These are phyloP conservation scores for Paecilomyces formosus DNA, from an alignment of 2,329 filamentous ascomycete genomes.

Conservation along the genomic window DNA sequence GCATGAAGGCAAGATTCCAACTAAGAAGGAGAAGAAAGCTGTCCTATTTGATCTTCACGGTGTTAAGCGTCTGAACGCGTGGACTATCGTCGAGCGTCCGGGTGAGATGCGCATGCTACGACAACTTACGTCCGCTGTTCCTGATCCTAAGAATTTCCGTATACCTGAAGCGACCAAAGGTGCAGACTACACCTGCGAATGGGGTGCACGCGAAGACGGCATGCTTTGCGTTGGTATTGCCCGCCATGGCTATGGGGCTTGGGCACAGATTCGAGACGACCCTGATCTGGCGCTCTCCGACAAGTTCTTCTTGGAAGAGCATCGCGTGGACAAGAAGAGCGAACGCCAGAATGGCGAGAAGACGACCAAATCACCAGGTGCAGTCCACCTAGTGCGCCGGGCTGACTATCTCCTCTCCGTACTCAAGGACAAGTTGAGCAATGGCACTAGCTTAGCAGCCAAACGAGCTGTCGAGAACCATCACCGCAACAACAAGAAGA, in stretches of 20 bases:
- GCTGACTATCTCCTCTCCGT: conserved; percentile 96
- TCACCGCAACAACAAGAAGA: conserved; percentile 87
- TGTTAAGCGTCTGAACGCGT: conserved; percentile 90
- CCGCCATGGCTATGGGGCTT: conserved; percentile 89
- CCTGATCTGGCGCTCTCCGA: conserved; percentile 74
- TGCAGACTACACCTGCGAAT: conserved; percentile 82
- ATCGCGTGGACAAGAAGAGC: conserved; percentile 96
- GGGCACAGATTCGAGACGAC: conserved; percentile 91
- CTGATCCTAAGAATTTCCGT: conserved; percentile 73
- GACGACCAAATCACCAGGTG: conserved; percentile 74
- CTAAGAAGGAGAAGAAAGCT: conserved; percentile 97
- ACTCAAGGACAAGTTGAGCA: conserved; percentile 75
- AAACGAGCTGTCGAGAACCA: conserved; percentile 84
- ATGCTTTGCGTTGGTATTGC: conserved; percentile 95
- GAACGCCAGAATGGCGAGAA: conserved; percentile 63
- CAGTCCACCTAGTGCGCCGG: conserved; percentile 89
- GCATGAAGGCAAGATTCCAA: conserved; percentile 68
- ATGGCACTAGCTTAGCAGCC: conserved; percentile 54
- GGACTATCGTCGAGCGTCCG: conserved; percentile 87
- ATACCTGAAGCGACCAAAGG: conserved; percentile 87
- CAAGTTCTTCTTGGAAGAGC: conserved; percentile 94
- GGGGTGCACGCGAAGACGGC: conserved; percentile 89
- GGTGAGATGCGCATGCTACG: conserved; percentile 79
- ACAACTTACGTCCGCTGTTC: conserved; percentile 55
- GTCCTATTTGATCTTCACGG: conserved; percentile 91